phyloP scores from a whole-genome alignment of 345 rosid genomes.

The Rhodamnia rubescens region DNA sequence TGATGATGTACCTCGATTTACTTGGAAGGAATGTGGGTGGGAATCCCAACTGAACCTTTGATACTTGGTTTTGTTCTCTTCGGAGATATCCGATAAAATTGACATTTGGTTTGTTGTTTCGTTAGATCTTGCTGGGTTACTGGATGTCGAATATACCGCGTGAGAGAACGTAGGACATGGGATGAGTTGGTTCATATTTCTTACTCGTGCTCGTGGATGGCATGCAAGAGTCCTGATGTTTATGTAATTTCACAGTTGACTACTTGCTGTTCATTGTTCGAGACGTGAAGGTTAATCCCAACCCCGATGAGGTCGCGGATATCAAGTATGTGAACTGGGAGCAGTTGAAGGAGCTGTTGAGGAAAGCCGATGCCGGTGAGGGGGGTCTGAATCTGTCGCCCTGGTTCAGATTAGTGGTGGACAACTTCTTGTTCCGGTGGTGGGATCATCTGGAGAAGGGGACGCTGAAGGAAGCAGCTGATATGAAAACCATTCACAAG shows the following conservation, averaged over 20 bases:
- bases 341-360: conserved; percentile 65
- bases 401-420: conserved; percentile 86
- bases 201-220: neutral
- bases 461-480: conserved; percentile 45
- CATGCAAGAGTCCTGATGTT: neutral
- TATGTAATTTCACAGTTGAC: conserved; percentile 47
- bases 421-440: conserved; percentile 88
- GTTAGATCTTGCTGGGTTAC: neutral
- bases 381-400: conserved; percentile 78
- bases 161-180: neutral
- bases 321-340: conserved; percentile 68
- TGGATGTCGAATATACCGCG: neutral
- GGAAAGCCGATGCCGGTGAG: conserved; percentile 84
- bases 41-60: neutral
- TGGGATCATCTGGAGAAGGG: conserved; percentile 90
- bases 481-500: conserved; percentile 71
- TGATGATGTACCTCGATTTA: neutral
- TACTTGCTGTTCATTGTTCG: conserved; percentile 74
- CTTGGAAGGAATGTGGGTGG: neutral
- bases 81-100: neutral
- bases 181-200: neutral
- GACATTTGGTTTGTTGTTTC: neutral
- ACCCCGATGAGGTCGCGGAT: conserved; percentile 89
- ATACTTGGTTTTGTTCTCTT: neutral
- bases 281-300: conserved; percentile 62